These are phyloP conservation scores for Xylariaceae sp. DNA, from an alignment of 2,329 filamentous ascomycete species.

Conservation along the genomic window DNA sequence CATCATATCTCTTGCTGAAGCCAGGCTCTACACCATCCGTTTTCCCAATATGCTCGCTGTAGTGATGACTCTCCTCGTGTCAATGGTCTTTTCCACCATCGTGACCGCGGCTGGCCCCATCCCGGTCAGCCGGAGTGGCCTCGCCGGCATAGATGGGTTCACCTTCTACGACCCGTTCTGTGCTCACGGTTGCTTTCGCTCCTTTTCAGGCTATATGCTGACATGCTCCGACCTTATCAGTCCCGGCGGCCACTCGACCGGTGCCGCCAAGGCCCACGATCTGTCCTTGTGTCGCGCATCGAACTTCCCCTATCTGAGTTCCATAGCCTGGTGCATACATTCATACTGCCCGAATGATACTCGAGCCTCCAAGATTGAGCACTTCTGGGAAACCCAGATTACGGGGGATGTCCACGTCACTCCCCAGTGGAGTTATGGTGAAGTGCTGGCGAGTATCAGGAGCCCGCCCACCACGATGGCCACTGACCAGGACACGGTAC, in stretches of 20 bases:
- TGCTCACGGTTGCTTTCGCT: constrained; percentile 1
- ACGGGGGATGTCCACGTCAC: constrained; percentile 12
- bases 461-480: constrained; percentile 4
- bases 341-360: constrained; percentile 14
- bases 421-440: constrained; percentile 21
- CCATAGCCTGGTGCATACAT: constrained; percentile 26
- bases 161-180: constrained; percentile 4
- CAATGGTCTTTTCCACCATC: not conserved
- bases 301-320: constrained; percentile 18
- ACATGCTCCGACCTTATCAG: not conserved
- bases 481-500: constrained; percentile 8
- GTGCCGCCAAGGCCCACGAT: not conserved
- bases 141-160: not conserved
- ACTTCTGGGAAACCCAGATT: constrained; percentile 19
- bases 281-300: constrained; percentile 12
- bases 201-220: not conserved
- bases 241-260: not conserved
- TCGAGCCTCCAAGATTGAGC: constrained; percentile 18
- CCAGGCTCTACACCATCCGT: not conserved
- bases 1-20: not conserved
- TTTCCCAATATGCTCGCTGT: not conserved
- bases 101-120: not conserved
- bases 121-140: not conserved
- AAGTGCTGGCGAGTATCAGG: constrained; percentile 12
- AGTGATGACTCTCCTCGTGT: not conserved